Conservation (phyloP, 2,329 filamentous ascomycete genomes). For the Phyllosticta citribraziliensis region DNA sequence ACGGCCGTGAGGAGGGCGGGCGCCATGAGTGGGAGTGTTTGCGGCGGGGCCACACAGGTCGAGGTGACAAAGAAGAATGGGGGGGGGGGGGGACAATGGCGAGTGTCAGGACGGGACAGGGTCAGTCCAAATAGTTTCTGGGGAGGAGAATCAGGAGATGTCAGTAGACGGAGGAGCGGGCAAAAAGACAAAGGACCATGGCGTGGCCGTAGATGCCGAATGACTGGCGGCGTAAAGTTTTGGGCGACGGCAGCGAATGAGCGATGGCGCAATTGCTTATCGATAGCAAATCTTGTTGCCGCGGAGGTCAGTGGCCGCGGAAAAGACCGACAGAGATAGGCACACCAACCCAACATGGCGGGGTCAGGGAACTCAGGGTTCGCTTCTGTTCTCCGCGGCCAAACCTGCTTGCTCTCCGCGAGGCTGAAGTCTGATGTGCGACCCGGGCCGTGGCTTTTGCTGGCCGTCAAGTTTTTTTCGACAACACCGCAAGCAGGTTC, state of each 20-base stretch:
- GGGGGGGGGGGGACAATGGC: neutral
- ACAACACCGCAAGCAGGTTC: neutral
- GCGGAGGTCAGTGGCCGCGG: neutral
- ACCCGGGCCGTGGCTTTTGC: neutral
- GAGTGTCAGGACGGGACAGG: neutral
- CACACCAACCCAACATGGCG: neutral
- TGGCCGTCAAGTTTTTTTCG: neutral
- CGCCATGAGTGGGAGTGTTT: constrained; percentile 24
- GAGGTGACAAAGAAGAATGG: neutral
- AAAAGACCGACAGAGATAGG: too few species aligned
- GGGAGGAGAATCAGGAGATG: neutral
- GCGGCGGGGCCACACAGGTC: neutral
- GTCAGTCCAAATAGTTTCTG: neutral
- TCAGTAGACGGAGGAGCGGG: neutral
- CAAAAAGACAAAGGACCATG: neutral
- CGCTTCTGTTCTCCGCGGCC: neutral
- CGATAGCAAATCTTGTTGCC: too few species aligned
- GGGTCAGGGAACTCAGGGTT: neutral
- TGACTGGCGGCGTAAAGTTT: neutral
- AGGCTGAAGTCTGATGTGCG: neutral
- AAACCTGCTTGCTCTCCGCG: neutral
- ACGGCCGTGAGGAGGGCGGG: constrained; percentile 61
- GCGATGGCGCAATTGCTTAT: constrained; percentile 10
- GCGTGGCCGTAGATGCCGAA: neutral
- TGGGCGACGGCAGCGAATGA: constrained; percentile 4